Conservation (phyloP, 2,329 filamentous ascomycete species). For the Beauveria brongniartii region DNA sequence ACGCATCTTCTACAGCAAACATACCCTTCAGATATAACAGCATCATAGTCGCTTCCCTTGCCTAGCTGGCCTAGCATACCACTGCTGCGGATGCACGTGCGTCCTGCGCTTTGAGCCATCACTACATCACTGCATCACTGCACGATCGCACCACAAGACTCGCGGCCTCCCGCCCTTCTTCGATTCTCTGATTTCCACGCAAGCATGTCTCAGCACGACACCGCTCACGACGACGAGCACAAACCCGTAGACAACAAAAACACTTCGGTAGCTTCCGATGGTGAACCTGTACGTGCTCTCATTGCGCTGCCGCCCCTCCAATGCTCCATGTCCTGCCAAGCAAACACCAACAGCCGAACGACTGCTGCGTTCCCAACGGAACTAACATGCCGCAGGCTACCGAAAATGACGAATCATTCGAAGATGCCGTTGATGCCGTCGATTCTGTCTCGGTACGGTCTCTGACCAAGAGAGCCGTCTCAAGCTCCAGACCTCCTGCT, state of each 20-base stretch:
- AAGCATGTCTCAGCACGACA: conserved; percentile 16
- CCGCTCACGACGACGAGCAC: conserved; percentile 9
- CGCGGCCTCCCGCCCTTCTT: neutral
- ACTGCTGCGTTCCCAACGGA: conserved; percentile 11
- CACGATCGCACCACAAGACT: neutral
- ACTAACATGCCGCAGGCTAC: conserved; percentile 18
- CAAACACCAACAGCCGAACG: neutral
- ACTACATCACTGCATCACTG: conserved; percentile 1
- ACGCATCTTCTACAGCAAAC: conserved; percentile 6
- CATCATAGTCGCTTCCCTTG: neutral
- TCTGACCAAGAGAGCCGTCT: conserved; percentile 42
- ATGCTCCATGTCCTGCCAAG: neutral
- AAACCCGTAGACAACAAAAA: neutral
- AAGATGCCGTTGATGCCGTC: conserved; percentile 64
- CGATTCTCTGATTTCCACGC: neutral
- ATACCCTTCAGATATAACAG: conserved; percentile 9
- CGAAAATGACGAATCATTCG: conserved; percentile 47
- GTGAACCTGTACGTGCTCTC: conserved; percentile 1
- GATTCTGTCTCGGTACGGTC: conserved; percentile 55
- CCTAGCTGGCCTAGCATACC: conserved; percentile 9
- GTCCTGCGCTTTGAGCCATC: neutral
- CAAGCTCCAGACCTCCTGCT: conserved; percentile 13
- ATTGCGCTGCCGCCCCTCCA: neutral
- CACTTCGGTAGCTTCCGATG: neutral
- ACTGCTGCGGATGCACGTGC: conserved; percentile 8